Evolutionary conservation across 371 early-diverging fungal genomes (phyloP).

Genomic region (Apophysomyces trapeziformis): DNA sequence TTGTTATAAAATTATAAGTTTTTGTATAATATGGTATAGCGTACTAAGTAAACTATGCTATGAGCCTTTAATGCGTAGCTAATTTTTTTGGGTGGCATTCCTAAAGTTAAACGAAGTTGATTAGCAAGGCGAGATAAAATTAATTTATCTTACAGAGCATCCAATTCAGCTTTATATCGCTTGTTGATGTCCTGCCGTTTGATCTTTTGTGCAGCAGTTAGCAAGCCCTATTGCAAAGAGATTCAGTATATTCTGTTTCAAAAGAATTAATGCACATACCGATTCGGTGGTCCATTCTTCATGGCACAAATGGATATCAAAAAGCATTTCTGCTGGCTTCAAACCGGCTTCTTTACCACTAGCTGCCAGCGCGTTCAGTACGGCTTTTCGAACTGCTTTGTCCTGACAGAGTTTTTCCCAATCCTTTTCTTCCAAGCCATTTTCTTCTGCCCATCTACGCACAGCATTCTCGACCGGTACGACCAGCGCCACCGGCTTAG

Average conservation of each 20-base stretch:
- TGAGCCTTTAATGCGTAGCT: neutral
- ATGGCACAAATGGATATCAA: constrained; percentile 46
- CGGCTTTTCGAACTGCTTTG: constrained; percentile 35
- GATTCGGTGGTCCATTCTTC: constrained; percentile 33
- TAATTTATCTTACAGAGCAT: constrained; percentile 49
- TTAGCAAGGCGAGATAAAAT: neutral
- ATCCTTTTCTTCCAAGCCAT: constrained; percentile 31
- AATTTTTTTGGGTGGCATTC: constrained; percentile 5
- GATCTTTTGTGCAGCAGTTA: constrained; percentile 92
- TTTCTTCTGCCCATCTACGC: constrained; percentile 39
- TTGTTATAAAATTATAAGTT: no score
- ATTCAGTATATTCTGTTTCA: neutral
- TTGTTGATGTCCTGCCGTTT: constrained; percentile 79
- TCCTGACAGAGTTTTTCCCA: constrained; percentile 26
- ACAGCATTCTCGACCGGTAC: constrained; percentile 65
- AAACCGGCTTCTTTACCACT: constrained; percentile 63
- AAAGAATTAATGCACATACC: constrained; percentile 2
- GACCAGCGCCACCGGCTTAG: constrained; percentile 74
- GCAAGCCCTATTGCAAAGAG: constrained; percentile 32
- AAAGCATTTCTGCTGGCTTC: constrained; percentile 71
- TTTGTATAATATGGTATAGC: no score
- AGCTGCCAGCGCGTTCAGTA: constrained; percentile 32
- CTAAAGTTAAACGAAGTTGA: neutral
- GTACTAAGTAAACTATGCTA: no score
- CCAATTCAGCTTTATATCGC: constrained; percentile 62